Evolutionary conservation across 495 filamentous ascomycete species (phyloP), one percentile per base, ranked within the genome.

Genomic region (Aspergillus heteromorphus): DNA sequence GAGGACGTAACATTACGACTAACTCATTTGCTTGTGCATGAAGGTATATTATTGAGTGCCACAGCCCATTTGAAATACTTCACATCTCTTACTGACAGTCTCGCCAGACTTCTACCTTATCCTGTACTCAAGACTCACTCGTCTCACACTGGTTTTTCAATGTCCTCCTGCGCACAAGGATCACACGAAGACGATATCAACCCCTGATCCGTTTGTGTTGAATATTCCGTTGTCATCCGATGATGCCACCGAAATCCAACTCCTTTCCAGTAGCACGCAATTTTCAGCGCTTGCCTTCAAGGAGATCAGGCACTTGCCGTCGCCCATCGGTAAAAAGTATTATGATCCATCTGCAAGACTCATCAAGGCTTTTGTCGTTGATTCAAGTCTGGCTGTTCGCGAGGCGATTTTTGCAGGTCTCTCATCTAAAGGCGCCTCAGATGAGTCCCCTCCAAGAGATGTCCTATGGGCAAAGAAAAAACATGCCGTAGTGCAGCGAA

Each of bases 1-100:
- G 71, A 76, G 47, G 78, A 81, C 55, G 71, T 61, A 13, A 79
- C 74, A 38, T 57, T 79, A 23, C 59, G 58, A 19, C 25, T 79
- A 2, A 60, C 67, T 31, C 54, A 70, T 54, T 45, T 76, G 18
- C 36, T 59, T 42, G 49, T 68, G 21, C 53, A 65, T 51, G 49
- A 66, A 51, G 60, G 65, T 75, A 71, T 55, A 20, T 14, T 17
- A 4, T 7, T 9, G 10, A 45, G 16, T 21, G 21, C 18, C 10
- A 18, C 34, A n/a, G 20, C 19, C 31, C 19, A 6, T 23, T 19
- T 10, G n/a, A n/a, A n/a, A n/a, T n/a, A n/a, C 30, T 25, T 45
- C 38, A 13, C 34, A 16, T 16, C 17, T 30, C 40, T 13, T 45
- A 16, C 43, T 47, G 43, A 25, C 19, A 11, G n/a, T 14, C 30